Percentiles rank a stretch among this genome's conserved stretches.
These are phyloP conservation scores for Colletotrichum paranaense DNA, from an alignment of 2,329 filamentous ascomycete genomes.

Conservation along the genomic window DNA sequence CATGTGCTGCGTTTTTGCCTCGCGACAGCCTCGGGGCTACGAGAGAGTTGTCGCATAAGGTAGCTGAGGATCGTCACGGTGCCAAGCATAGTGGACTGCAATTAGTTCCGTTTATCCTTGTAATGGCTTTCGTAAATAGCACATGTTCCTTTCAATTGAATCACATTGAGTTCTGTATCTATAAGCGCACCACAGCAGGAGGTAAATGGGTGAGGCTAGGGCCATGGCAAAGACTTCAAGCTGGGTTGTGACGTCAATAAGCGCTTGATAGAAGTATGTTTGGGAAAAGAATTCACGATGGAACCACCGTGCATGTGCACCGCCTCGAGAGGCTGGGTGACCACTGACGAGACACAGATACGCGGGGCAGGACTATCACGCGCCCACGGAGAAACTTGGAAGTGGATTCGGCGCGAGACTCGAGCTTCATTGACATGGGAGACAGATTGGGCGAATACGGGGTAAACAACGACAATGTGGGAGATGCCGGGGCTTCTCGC, in stretches of 20 bases:
- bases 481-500: background rate
- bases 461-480: background rate
- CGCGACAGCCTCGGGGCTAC: background rate
- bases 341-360: background rate
- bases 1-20: background rate
- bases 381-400: slow-evolving; percentile 24
- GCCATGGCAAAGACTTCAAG: background rate
- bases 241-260: background rate
- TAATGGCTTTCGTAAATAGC: background rate
- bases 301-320: background rate
- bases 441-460: background rate
- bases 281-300: background rate
- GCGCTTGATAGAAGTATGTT: background rate
- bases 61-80: background rate
- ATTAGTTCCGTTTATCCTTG: background rate
- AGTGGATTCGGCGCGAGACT: background rate
- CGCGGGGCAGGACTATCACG: background rate
- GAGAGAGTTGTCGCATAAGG: background rate
- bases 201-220: background rate
- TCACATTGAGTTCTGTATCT: background rate
- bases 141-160: background rate
- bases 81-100: background rate
- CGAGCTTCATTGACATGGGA: background rate
- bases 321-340: background rate
- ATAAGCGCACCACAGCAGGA: background rate